These are phyloP conservation scores for Scedosporium dehoogii DNA, from an alignment of 2,329 filamentous ascomycete species.

Conservation along the genomic window DNA sequence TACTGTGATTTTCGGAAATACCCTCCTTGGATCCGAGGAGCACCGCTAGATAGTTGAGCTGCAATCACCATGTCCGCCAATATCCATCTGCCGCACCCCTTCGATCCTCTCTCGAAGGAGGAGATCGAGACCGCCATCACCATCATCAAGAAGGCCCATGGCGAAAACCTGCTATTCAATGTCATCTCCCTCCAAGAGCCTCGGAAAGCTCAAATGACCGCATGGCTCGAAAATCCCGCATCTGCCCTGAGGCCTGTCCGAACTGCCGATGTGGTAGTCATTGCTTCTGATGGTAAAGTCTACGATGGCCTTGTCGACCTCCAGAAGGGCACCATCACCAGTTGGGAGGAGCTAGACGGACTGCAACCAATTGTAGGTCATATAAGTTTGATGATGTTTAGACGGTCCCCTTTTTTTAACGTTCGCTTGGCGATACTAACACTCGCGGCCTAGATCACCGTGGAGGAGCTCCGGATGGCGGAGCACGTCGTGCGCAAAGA, in stretches of 20 bases:
- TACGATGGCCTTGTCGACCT: slow-evolving; percentile 77
- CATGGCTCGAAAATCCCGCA: slow-evolving; percentile 61
- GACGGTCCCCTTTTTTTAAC: not conserved
- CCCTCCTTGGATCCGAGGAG: not conserved
- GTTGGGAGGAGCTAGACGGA: slow-evolving; percentile 66
- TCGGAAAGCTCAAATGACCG: slow-evolving; percentile 72
- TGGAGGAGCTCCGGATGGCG: slow-evolving; percentile 78
- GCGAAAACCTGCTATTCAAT: slow-evolving; percentile 69
- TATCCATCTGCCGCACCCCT: slow-evolving; percentile 31
- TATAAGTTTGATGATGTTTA: not conserved
- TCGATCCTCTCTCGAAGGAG: slow-evolving; percentile 62
- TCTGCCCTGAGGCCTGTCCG: slow-evolving; percentile 53
- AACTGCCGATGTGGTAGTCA: slow-evolving; percentile 74
- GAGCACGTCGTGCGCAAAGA: slow-evolving; percentile 69
- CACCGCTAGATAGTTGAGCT: not conserved
- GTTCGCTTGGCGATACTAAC: not conserved
- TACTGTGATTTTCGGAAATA: too few species aligned
- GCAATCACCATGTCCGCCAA: not conserved
- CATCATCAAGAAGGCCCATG: slow-evolving; percentile 59
- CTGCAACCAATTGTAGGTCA: slow-evolving; percentile 66
- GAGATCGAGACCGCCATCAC: slow-evolving; percentile 67
- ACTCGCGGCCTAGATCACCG: slow-evolving; percentile 54
- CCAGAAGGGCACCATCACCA: slow-evolving; percentile 51
- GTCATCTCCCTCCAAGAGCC: slow-evolving; percentile 78
- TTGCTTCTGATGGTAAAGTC: slow-evolving; percentile 67